These are phyloP conservation scores for rapeseed (Brassica napus) DNA, from an alignment of 345 rosid species.

Conservation along the genomic window Da-Ae NC_063443.1:3745501-3746000, in stretches of 20 bases:
- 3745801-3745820: too few species aligned
- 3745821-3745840: too few species aligned
- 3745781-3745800: too few species aligned
- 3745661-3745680: slow-evolving; percentile 39
- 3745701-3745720: too few species aligned
- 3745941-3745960: slow-evolving; percentile 20
- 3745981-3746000: slow-evolving; percentile 24
- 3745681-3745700: slow-evolving; percentile 34
- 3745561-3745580: slow-evolving; percentile 50
- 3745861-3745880: slow-evolving; percentile 14
- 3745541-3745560: slow-evolving; percentile 90
- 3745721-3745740: too few species aligned
- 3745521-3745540: slow-evolving; percentile 47
- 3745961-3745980: slow-evolving; percentile 29
- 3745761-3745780: too few species aligned
- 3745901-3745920: slow-evolving; percentile 15
- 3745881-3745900: slow-evolving; percentile 23
- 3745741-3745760: too few species aligned
- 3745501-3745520: slow-evolving; percentile 15
- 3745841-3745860: slow-evolving; percentile 9
- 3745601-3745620: slow-evolving; percentile 96
- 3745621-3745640: slow-evolving; percentile 73
- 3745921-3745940: slow-evolving; percentile 18
- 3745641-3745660: slow-evolving; percentile 48
- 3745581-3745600: slow-evolving; percentile 48